Percentiles rank a stretch among this genome's conserved stretches.
Conservation (phyloP, 1,284 basidiomycete genomes). For the Sphagnurus paluster region DNA sequence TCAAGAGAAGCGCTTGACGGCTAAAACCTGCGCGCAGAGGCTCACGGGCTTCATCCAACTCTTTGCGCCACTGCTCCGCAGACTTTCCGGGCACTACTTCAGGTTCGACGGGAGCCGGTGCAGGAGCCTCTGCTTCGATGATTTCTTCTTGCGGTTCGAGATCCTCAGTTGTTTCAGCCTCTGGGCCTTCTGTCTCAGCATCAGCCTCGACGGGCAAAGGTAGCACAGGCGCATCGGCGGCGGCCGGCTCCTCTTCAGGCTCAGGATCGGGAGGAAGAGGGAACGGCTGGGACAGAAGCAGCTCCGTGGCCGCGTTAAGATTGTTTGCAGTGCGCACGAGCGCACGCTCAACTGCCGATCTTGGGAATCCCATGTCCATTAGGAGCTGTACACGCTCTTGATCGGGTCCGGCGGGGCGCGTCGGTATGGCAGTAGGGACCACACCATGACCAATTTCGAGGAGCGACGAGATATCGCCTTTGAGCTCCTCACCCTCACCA, state of each 20-base stretch:
- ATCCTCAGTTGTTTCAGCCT: conserved; percentile 3
- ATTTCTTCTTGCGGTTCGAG: conserved; percentile 4
- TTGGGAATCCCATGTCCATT: conserved; percentile 96
- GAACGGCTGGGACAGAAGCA: conserved; percentile 83
- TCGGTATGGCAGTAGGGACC: conserved; percentile 31
- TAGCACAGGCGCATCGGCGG: conserved; percentile 41
- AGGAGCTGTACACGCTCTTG: conserved; percentile 80
- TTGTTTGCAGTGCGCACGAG: conserved; percentile 87
- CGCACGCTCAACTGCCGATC: conserved; percentile 82
- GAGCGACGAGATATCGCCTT: conserved; percentile 32
- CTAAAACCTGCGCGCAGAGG: conserved; percentile 67
- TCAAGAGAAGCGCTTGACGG: conserved; percentile 70
- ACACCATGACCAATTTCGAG: conserved; percentile 16
- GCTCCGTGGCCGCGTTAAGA: conserved; percentile 86
- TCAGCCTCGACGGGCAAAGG: conserved; percentile 67
- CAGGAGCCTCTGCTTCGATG: neutral
- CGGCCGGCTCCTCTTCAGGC: conserved; percentile 24
- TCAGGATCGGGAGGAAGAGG: conserved; percentile 67
- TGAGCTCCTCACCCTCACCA: conserved; percentile 78
- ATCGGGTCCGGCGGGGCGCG: conserved; percentile 59
- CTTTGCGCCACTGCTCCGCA: conserved; percentile 61
- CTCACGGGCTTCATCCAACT: conserved; percentile 69
- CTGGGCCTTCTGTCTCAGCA: conserved; percentile 25
- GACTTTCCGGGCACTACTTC: conserved; percentile 38
- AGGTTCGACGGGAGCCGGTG: conserved; percentile 17